Conservation (phyloP, 495 filamentous ascomycete genomes). For the Glarea lozoyensis region DNA sequence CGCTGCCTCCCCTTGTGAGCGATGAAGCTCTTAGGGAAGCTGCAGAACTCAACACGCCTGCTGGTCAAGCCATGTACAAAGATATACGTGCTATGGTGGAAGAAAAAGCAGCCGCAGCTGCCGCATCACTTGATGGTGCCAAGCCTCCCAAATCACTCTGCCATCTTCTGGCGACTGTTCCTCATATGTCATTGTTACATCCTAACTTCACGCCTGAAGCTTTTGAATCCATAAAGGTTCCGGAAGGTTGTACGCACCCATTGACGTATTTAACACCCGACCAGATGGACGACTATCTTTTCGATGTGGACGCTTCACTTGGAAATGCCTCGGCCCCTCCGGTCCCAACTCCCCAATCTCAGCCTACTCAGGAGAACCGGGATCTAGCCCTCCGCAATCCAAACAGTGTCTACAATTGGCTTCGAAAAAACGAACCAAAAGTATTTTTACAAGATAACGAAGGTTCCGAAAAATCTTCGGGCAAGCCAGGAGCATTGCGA, state of each 20-base stretch:
- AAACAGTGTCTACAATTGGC: conserved; percentile 83
- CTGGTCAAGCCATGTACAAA: conserved; percentile 32
- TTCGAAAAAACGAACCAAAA: conserved; percentile 72
- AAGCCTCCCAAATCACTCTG: conserved; percentile 31
- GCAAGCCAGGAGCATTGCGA: conserved; percentile 28
- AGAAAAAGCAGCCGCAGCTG: conserved; percentile 26
- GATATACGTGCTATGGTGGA: conserved; percentile 12
- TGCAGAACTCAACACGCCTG: conserved; percentile 32
- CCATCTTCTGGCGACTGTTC: conserved; percentile 25
- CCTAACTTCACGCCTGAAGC: conserved; percentile 1
- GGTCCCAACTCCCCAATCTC: conserved; percentile 1
- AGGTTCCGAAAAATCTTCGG: conserved; percentile 47
- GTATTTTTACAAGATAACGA: conserved; percentile 80
- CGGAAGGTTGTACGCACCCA: conserved; percentile 4
- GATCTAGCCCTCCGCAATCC: conserved; percentile 68
- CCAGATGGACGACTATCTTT: conserved; percentile 73
- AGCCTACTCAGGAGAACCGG: no score
- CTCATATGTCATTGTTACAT: conserved; percentile 8
- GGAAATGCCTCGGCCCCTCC: conserved; percentile 23
- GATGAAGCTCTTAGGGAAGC: conserved; percentile 10
- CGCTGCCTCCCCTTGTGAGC: conserved; percentile 10
- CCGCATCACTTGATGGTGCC: conserved; percentile 20
- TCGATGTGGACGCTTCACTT: conserved; percentile 58
- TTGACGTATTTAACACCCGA: conserved; percentile 58
- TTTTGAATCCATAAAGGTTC: not conserved